Evolutionary conservation across 169 alveolate genomes (phyloP), one percentile per base, ranked within the genome.

Genomic region (Miamiensis avidus): DNA sequence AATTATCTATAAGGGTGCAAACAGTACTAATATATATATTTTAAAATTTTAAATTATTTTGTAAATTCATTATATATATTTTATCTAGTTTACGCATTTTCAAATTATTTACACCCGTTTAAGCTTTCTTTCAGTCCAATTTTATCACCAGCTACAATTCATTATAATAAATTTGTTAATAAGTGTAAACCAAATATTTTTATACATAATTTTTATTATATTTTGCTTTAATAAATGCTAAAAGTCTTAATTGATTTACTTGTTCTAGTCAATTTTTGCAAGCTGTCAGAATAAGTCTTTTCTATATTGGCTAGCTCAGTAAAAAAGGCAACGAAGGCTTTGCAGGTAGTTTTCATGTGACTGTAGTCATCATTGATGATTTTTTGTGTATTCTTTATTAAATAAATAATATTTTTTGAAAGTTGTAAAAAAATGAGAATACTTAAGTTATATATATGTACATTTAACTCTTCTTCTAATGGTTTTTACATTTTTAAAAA

Each of bases 241-340:
- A 32, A 20, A 25, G 16, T n/a, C 25, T 27, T 65, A 34, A 28
- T 29, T 49, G 0, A 0, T n/a, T 64, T 79, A 79, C 84, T 65
- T 79, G 84, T 79, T 79, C 64, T 34, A 64, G 76, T 49, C 29
- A 79, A 79, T 32, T 79, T 79, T 49, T 34, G 27, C 64, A 79
- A 29, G 20, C 65, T 0, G 0, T 79, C 84, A 25, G 84, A 25
- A 64, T 79, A 79, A 31, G 34, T 79, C 64, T 79, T 28, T 65
- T 79, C 31, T 49, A 79, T 79, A 27, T 29, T 79, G 32, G 75
- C 76, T n/a, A 79, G 65, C 64, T 34, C 31, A 49, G 34, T 49
- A 64, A 34, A 79, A 79, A 49, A 79, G 25, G 84, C 84, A 34
- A 79, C 65, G 30, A 79, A 79, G 0, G 84, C 84, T 29, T 79